These are phyloP conservation scores for Eucalyptus globulus DNA, from an alignment of 345 rosid genomes.

Conservation along the genomic window DNA sequence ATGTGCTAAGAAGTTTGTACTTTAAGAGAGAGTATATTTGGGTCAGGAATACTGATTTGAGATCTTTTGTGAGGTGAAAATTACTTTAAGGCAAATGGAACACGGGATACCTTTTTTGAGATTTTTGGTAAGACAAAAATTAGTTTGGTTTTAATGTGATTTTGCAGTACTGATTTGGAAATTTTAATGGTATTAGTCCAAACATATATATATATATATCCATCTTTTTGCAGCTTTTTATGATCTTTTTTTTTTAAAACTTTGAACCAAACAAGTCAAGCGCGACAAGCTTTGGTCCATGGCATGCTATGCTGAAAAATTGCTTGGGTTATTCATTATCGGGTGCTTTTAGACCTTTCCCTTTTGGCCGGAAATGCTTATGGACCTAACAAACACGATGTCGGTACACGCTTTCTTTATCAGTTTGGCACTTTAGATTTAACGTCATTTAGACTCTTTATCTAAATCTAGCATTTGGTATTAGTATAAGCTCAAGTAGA, in stretches of 20 bases:
- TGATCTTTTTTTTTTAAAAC: not conserved
- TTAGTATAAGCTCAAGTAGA: not conserved
- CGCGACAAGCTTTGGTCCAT: not conserved
- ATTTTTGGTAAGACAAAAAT: not conserved
- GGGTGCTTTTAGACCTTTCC: not conserved
- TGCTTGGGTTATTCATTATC: not conserved
- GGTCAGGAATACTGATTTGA: not conserved
- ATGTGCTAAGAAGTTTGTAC: fast-evolving
- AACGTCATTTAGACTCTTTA: not conserved
- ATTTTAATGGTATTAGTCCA: not conserved
- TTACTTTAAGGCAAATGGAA: not conserved
- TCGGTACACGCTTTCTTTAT: not conserved
- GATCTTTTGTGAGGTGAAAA: not conserved
- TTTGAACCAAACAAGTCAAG: not conserved
- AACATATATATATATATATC: not conserved
- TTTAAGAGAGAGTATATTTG: not conserved
- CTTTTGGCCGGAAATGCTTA: not conserved
- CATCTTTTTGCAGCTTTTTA: too few species aligned
- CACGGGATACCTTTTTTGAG: fast-evolving
- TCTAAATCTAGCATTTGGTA: not conserved
- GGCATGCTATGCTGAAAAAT: not conserved
- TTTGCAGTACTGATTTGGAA: fast-evolving
- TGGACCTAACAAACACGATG: not conserved
- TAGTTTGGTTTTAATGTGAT: not conserved
- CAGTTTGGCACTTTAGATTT: not conserved